These are phyloP conservation scores for Breviolum minutum DNA, from an alignment of 73 alveolate genomes.

Conservation along the genomic window DNA sequence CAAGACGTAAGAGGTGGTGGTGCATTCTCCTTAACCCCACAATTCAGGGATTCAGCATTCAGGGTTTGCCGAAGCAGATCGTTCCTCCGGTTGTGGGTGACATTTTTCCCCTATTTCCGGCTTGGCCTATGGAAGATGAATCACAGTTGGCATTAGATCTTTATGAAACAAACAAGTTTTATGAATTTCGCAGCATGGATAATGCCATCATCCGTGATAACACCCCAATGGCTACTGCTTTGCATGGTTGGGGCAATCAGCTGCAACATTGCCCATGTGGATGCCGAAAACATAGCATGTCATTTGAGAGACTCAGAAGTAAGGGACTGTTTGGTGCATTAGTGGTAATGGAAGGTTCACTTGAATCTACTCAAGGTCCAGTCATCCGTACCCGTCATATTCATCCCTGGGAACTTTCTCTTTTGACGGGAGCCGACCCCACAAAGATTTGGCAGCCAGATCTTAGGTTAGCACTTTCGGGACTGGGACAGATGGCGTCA, in stretches of 20 bases:
- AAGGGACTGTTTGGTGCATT: background rate
- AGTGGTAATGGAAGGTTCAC: background rate
- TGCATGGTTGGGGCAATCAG: conserved; percentile 4
- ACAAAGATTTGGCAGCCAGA: background rate
- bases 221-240: background rate
- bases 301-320: background rate
- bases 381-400: background rate
- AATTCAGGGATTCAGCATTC: background rate
- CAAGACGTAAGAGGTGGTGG: background rate
- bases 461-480: background rate
- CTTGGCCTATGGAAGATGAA: background rate
- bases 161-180: background rate
- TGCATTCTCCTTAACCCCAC: background rate
- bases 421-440: background rate
- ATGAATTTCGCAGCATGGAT: background rate
- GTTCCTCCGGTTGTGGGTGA: background rate
- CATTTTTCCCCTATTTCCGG: background rate
- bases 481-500: background rate
- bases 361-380: background rate
- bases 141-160: background rate
- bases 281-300: background rate
- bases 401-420: background rate
- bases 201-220: background rate
- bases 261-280: background rate
- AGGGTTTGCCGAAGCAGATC: background rate